Evolutionary conservation across 768 basidiomycete genomes (phyloP).

Genomic region (Trametes cinnabarina): DNA sequence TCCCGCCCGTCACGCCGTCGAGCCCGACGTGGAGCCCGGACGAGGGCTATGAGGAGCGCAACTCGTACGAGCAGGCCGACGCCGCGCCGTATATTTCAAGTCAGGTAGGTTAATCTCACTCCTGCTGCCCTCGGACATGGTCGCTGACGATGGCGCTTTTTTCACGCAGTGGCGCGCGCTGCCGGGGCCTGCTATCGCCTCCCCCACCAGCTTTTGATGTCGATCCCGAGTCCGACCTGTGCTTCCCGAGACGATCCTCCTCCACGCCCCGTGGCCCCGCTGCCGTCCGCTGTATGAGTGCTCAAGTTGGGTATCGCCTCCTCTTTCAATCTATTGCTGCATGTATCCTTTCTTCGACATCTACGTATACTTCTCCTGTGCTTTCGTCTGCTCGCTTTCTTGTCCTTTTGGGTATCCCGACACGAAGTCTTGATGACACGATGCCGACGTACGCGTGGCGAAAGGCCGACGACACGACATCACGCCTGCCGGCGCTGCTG

Average conservation of each 20-base stretch:
- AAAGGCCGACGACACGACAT: not conserved
- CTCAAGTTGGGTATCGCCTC: not conserved
- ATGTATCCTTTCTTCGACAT: not conserved
- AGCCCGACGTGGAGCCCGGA: constrained; percentile 29
- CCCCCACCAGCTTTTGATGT: constrained; percentile 19
- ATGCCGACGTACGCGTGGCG: not conserved
- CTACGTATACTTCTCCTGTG: not conserved
- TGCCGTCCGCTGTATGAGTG: too few species aligned
- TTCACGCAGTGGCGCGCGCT: constrained; percentile 34
- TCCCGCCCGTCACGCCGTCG: constrained; percentile 36
- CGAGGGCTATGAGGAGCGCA: constrained; percentile 35
- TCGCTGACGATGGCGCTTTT: constrained; percentile 10
- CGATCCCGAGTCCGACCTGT: too few species aligned
- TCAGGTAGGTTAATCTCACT: constrained; percentile 25
- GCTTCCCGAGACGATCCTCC: not conserved
- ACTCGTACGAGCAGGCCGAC: constrained; percentile 31
- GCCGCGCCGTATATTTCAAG: constrained; percentile 35
- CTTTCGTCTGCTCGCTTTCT: not conserved
- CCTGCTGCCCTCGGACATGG: not conserved
- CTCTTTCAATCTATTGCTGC: too few species aligned
- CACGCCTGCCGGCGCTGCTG: too few species aligned
- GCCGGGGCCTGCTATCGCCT: constrained; percentile 35
- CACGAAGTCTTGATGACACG: constrained; percentile 4
- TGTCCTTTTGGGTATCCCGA: not conserved
- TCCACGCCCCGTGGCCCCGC: not conserved